Conservation (phyloP, 352 stramenopile genomes). For the Phytophthora pinifolia region DNA sequence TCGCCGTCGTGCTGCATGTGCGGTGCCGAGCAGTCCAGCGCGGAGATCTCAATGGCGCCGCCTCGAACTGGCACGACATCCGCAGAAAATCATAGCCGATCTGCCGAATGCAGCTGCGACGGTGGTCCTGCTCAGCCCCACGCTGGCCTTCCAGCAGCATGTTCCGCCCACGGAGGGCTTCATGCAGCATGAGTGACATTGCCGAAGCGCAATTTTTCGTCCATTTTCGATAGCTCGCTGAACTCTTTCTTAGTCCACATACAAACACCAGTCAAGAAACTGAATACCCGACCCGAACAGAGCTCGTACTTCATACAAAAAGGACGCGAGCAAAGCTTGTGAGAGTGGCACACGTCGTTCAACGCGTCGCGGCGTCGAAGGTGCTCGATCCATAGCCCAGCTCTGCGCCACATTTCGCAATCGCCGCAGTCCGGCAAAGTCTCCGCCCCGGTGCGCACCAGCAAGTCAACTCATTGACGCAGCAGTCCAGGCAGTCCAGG, state of each 20-base stretch:
- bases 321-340: not conserved
- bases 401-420: slow-evolving; percentile 28
- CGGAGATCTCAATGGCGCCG: not conserved
- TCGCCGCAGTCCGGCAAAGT: slow-evolving; percentile 20
- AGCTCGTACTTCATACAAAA: slow-evolving; percentile 11
- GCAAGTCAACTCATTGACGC: no score
- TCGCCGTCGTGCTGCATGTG: no score
- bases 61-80: slow-evolving; percentile 16
- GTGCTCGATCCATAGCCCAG: slow-evolving; percentile 10
- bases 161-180: not conserved
- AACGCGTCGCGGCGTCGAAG: slow-evolving; percentile 22
- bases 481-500: no score
- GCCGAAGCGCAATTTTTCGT: slow-evolving; percentile 7
- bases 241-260: slow-evolving; percentile 11
- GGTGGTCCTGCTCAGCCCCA: not conserved
- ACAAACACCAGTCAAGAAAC: slow-evolving; percentile 23
- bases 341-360: slow-evolving; percentile 20
- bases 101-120: slow-evolving; percentile 24
- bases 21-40: slow-evolving; percentile 7
- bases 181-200: no score
- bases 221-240: slow-evolving; percentile 5
- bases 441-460: slow-evolving; percentile 1
- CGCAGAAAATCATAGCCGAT: slow-evolving; percentile 21
- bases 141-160: slow-evolving; percentile 5
- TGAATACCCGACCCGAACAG: slow-evolving; percentile 30